A percentile compares a stretch with the other conserved stretches of the same genome.
These are phyloP conservation scores for Alternaria arborescens DNA, from an alignment of 2,329 filamentous ascomycete genomes.

Conservation along the genomic window DNA sequence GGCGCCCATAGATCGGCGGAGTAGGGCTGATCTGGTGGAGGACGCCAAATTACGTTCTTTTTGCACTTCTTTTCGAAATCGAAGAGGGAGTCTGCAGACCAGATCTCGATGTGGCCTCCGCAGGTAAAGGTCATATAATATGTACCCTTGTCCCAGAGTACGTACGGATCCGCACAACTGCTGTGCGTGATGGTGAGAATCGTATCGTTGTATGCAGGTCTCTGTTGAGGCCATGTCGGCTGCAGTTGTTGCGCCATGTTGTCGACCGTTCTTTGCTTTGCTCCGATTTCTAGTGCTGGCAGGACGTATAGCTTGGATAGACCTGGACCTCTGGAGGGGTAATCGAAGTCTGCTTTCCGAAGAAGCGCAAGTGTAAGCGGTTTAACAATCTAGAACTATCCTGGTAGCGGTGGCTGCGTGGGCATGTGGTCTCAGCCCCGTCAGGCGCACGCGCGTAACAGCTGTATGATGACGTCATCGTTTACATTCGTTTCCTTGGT, in stretches of 20 bases:
- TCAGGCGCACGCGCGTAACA: constrained; percentile 15
- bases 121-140: constrained; percentile 59
- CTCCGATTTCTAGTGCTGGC: neutral
- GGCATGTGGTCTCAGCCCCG: constrained; percentile 17
- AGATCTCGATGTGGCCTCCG: constrained; percentile 56
- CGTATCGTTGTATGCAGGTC: constrained; percentile 47
- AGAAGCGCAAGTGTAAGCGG: neutral
- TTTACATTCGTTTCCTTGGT: neutral
- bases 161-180: constrained; percentile 56
- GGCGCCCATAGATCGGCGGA: constrained; percentile 63
- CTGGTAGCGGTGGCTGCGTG: neutral
- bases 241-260: constrained; percentile 17
- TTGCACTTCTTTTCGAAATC: constrained; percentile 50
- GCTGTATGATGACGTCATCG: constrained; percentile 26
- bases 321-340: neutral
- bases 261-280: neutral
- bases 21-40: constrained; percentile 54
- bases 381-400: neutral
- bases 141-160: constrained; percentile 52
- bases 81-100: constrained; percentile 53
- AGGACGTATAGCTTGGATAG: neutral
- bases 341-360: neutral
- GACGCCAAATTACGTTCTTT: constrained; percentile 55
- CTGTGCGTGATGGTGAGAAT: constrained; percentile 54
- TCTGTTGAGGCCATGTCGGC: constrained; percentile 12